A percentile compares a stretch with the other conserved stretches of the same genome.
Conservation (phyloP, 345 rosid genomes). For the Crucihimalaya himalaica region DNA sequence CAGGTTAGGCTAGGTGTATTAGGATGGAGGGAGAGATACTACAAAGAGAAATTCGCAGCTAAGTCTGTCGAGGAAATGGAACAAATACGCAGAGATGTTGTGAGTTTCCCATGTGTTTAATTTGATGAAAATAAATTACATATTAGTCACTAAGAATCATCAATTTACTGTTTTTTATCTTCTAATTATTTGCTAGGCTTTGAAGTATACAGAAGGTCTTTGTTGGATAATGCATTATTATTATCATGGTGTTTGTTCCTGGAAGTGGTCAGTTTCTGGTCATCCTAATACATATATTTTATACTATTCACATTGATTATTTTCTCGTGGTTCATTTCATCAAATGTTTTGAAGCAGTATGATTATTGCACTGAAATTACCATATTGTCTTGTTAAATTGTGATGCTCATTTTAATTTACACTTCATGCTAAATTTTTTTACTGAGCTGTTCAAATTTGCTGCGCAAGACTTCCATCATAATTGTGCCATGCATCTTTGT, state of each 20-base stretch:
- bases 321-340: conserved; percentile 14
- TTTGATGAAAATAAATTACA: conserved; percentile 12
- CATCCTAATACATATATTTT: conserved; percentile 6
- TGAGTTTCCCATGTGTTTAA: conserved; percentile 45
- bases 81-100: conserved; percentile 78
- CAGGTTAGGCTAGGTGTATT: conserved; percentile 78
- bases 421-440: neutral
- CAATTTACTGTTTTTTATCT: conserved; percentile 9
- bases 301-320: neutral
- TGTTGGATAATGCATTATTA: conserved; percentile 99
- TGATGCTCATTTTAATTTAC: conserved; percentile 4
- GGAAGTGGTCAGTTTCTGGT: conserved; percentile 80
- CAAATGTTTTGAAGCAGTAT: conserved; percentile 14
- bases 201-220: conserved; percentile 85
- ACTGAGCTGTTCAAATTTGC: neutral
- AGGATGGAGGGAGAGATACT: conserved; percentile 98
- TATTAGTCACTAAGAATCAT: conserved; percentile 3
- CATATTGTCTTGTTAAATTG: conserved; percentile 1
- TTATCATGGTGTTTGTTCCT: conserved; percentile 95
- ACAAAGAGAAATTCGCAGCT: conserved; percentile 75
- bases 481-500: neutral
- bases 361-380: neutral
- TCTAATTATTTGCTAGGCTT: conserved; percentile 49
- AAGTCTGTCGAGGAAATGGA: conserved; percentile 70
- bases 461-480: neutral